phyloP scores from a whole-genome alignment of 345 rosid genomes.

The Salix arbutifolia region DNA sequence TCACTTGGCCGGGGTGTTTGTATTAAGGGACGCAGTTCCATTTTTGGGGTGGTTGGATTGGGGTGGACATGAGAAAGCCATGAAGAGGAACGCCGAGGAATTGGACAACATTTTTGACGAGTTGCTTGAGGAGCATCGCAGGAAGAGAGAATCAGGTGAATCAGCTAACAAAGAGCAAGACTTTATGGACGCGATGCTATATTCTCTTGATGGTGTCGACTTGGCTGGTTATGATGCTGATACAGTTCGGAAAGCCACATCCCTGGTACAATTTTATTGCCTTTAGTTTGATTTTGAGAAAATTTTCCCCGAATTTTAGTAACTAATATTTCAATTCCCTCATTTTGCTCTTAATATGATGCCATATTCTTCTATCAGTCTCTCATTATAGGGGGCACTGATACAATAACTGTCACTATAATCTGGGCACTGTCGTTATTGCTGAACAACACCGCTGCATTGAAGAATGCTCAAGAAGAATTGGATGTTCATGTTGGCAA shows the following conservation, averaged over 20 bases:
- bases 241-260: slow-evolving; percentile 4
- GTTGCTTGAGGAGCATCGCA: slow-evolving; percentile 27
- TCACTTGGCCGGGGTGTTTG: slow-evolving; percentile 3
- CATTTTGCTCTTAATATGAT: neutral
- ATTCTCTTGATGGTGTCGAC: neutral
- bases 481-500: neutral
- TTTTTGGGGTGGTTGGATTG: slow-evolving; percentile 28
- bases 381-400: neutral
- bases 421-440: neutral
- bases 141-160: neutral
- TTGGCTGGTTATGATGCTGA: neutral
- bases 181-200: slow-evolving; percentile 24
- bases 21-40: slow-evolving; percentile 24
- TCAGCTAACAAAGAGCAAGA: neutral
- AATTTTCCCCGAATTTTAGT: too few relatives aligned
- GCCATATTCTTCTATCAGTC: neutral
- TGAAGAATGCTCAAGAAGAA: neutral
- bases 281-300: neutral
- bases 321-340: too few relatives aligned
- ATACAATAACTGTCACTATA: neutral
- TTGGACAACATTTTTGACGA: slow-evolving; percentile 1
- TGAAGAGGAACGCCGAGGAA: slow-evolving; percentile 22
- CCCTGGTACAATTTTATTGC: neutral
- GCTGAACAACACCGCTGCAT: neutral
- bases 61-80: slow-evolving; percentile 27